These are phyloP conservation scores for Debaryomyces sp. DNA, from an alignment of 1,139 yeast species.

Conservation along the genomic window DNA sequence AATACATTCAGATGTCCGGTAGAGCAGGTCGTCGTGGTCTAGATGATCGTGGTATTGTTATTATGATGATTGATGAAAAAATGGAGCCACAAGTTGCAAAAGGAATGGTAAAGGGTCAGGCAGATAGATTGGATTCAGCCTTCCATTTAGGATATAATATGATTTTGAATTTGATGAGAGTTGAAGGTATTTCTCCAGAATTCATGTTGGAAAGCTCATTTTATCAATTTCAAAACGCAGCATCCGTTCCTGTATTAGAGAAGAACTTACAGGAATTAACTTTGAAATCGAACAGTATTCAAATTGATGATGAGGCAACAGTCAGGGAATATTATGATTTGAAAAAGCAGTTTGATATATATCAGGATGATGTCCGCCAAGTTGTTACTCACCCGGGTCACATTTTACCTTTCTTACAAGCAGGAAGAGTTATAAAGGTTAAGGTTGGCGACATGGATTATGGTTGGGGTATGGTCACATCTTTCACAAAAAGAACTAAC, in stretches of 20 bases:
- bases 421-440: constrained; percentile 83
- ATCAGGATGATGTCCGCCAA: constrained; percentile 76
- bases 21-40: constrained; percentile 99
- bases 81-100: constrained; percentile 99
- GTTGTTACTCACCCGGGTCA: constrained; percentile 94
- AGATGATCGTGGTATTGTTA: constrained; percentile 98
- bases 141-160: constrained; percentile 96
- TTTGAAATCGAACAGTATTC: constrained; percentile 47
- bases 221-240: constrained; percentile 91
- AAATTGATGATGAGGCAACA: constrained; percentile 71
- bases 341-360: constrained; percentile 67
- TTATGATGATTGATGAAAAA: constrained; percentile 98
- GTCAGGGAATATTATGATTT: constrained; percentile 84
- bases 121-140: constrained; percentile 94
- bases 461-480: constrained; percentile 94
- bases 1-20: constrained; percentile 98
- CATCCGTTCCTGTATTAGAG: constrained; percentile 86
- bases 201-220: constrained; percentile 94
- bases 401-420: constrained; percentile 77
- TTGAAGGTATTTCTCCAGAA: constrained; percentile 97
- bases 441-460: constrained; percentile 63
- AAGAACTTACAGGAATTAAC: constrained; percentile 57
- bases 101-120: constrained; percentile 99
- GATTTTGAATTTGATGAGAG: constrained; percentile 94
- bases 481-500: constrained; percentile 68